Conservation (phyloP, 1,284 basidiomycete species). For the Moniliella sp. region DNA sequence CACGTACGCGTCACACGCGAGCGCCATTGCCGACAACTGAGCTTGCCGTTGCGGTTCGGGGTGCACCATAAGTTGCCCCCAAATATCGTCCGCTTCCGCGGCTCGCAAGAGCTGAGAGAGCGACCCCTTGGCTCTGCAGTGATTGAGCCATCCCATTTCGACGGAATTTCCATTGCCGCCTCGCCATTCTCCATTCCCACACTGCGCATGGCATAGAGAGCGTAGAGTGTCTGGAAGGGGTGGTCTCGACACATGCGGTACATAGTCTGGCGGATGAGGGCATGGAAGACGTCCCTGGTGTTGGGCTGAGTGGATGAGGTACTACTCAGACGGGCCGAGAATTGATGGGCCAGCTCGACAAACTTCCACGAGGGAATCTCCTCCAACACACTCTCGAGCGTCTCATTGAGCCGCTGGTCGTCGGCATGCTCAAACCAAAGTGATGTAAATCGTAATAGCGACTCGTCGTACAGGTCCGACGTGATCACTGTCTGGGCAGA, state of each 20-base stretch:
- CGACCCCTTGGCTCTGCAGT: conserved; percentile 1
- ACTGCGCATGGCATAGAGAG: conserved; percentile 47
- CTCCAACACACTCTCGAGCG: conserved; percentile 41
- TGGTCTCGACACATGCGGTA: conserved; percentile 63
- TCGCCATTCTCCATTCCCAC: too few species aligned
- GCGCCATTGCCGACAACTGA: conserved; percentile 45
- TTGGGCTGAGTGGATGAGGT: conserved; percentile 28
- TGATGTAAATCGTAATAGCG: conserved; percentile 58
- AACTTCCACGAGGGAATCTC: conserved; percentile 70
- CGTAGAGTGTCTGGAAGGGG: conserved; percentile 78
- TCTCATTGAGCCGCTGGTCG: conserved; percentile 41
- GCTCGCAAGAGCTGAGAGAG: conserved; percentile 37
- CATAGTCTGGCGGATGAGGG: conserved; percentile 43
- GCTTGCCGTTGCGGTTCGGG: conserved; percentile 4
- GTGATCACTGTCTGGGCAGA: conserved; percentile 52
- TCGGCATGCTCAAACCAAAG: conserved; percentile 74
- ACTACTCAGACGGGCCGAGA: conserved; percentile 52
- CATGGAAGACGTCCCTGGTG: not conserved
- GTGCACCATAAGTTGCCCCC: conserved; percentile 35
- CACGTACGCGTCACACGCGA: conserved; percentile 51
- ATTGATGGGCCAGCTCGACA: conserved; percentile 69
- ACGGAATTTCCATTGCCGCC: too few species aligned
- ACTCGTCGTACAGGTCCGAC: conserved; percentile 53
- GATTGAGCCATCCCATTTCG: conserved; percentile 8
- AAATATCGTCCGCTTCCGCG: conserved; percentile 49